A percentile compares a stretch with the other conserved stretches of the same genome.
phyloP scores from a whole-genome alignment of 2,329 filamentous ascomycete species.

The Fusarium fracticaudum region DNA sequence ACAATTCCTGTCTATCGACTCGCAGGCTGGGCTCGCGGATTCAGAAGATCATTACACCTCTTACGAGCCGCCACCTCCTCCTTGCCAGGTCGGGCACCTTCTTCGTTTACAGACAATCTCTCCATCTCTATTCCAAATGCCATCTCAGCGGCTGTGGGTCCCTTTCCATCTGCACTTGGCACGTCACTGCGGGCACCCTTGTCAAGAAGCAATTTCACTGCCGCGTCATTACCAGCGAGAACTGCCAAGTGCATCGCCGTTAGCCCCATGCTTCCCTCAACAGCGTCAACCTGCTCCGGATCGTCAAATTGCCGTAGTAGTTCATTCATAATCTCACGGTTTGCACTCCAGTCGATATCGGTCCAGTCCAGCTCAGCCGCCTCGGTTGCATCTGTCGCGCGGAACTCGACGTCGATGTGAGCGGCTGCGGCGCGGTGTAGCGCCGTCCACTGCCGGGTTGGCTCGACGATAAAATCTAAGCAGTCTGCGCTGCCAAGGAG shows the following conservation, averaged over 20 bases:
- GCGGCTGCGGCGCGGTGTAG: not conserved
- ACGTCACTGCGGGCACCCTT: not conserved
- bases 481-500: not conserved
- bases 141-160: not conserved
- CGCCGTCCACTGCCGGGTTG: not conserved
- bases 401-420: not conserved
- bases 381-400: not conserved
- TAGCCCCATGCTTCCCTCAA: not conserved
- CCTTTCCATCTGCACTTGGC: not conserved
- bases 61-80: not conserved
- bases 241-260: not conserved
- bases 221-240: not conserved
- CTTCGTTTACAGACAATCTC: not conserved
- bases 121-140: not conserved
- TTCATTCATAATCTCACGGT: not conserved
- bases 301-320: rapidly evolving
- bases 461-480: not conserved
- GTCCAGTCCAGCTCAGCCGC: not conserved
- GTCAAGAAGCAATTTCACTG: not conserved
- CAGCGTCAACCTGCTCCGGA: not conserved
- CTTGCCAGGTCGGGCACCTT: rapidly evolving
- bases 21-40: not conserved
- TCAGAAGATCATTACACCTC: not conserved
- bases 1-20: no score
- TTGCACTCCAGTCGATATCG: not conserved